phyloP scores from a whole-genome alignment of 78 protist genomes.

The Dictyostelium discoideum region dicty_2.7 NC_007088.5:7415501-7416000 shows the following conservation, averaged over 20 bases:
- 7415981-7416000: not conserved
- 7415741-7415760: conserved; percentile 44
- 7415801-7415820: conserved; percentile 28
- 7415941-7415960: not conserved
- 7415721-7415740: conserved; percentile 40
- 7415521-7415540: not conserved
- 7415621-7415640: not conserved
- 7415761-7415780: conserved; percentile 44
- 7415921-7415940: conserved; percentile 12
- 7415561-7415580: not conserved
- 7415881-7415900: conserved; percentile 10
- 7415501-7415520: conserved; percentile 9
- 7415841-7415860: conserved; percentile 25
- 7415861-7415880: conserved; percentile 30
- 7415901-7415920: conserved; percentile 49
- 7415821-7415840: conserved; percentile 26
- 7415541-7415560: not conserved
- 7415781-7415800: conserved; percentile 49
- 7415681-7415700: conserved; percentile 75
- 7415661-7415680: conserved; percentile 41
- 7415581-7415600: not conserved
- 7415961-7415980: not conserved
- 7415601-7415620: no score
- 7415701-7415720: conserved; percentile 67
- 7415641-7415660: conserved; percentile 38